Evolutionary conservation across 2,329 filamentous ascomycete species (phyloP), one percentile per base, ranked within the genome.

Genomic region (Teratosphaeria pseudoeucalypti): DNA sequence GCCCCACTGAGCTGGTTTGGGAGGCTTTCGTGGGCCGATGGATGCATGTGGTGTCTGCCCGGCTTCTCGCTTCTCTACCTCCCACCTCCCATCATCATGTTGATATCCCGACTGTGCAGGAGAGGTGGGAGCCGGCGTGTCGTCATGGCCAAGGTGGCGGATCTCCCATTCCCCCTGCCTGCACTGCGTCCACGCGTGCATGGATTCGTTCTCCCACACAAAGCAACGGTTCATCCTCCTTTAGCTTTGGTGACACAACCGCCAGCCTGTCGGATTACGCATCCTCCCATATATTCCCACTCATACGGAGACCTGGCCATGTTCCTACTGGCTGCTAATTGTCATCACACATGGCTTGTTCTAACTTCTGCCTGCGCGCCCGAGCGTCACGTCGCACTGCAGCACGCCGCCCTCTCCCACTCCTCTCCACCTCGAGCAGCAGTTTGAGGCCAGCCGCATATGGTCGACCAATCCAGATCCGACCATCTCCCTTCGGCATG

Each of bases 251-350:
- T 57, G 34, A 57, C 56, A 57, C 56, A 52, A 47, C 56, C 52
- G 56, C 47, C 34, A 32, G 56, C 56, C 56, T 47, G 56, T 52
- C 56, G 27, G 56, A 34, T 57, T 29, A 52, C 39, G 32, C 34
- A 54, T 34, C 3, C 19, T 19, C 56, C 27, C 56, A 37, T 58
- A 23, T 37, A 37, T 54, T 58, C 53, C 23, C 26, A 26, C 27
- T 49, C 14, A 26, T 37, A 16, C 56, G 27, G 34, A 16, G 16
- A 23, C 54, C 27, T 49, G 23, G 43, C 43, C 43, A 49, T 10
- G 9, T 19, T 49, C 43, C 32, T 53, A 58, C 56, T 58, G 56
- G 56, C 37, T 26, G 47, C 27, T 43, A 26, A 54, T 54, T 32
- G 26, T 54, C 52, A 32, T 29, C 52, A 32, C 52, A 54, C 52